Conservation (phyloP, 2,329 filamentous ascomycete genomes). For the Stromatinia cepivora region DNA sequence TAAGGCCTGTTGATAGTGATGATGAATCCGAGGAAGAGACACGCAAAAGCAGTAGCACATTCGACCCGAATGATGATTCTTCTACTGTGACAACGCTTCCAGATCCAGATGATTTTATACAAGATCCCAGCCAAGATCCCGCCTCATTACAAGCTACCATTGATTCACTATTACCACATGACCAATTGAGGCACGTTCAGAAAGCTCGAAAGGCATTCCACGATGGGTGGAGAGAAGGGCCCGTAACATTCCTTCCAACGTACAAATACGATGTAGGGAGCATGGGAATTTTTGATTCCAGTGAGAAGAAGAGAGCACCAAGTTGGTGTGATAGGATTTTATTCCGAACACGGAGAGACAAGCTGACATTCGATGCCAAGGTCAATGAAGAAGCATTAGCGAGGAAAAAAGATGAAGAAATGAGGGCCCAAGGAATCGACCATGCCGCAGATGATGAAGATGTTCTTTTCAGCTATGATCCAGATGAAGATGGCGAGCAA, state of each 20-base stretch:
- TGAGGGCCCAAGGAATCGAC: slow-evolving; percentile 77
- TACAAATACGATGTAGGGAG: slow-evolving; percentile 99
- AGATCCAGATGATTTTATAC: slow-evolving; percentile 64
- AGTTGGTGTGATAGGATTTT: slow-evolving; percentile 97
- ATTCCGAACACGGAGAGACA: slow-evolving; percentile 74
- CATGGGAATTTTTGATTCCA: slow-evolving; percentile 87
- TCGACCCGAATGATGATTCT: slow-evolving; percentile 41
- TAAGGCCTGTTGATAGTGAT: slow-evolving; percentile 45
- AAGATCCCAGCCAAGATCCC: slow-evolving; percentile 74
- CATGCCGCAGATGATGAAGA: slow-evolving; percentile 74
- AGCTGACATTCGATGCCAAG: slow-evolving; percentile 63
- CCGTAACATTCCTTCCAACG: slow-evolving; percentile 84
- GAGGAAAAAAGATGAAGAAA: slow-evolving; percentile 75
- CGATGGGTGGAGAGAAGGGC: slow-evolving; percentile 88
- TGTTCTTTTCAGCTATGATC: slow-evolving; percentile 88
- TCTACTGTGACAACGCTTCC: slow-evolving; percentile 48
- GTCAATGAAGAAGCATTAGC: slow-evolving; percentile 64
- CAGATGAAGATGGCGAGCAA: slow-evolving; percentile 69
- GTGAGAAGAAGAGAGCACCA: slow-evolving; percentile 87
- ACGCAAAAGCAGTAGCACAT: slow-evolving; percentile 30
- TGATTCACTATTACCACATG: slow-evolving; percentile 82
- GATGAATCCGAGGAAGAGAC: slow-evolving; percentile 45
- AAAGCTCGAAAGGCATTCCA: slow-evolving; percentile 77
- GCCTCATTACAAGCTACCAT: slow-evolving; percentile 86
- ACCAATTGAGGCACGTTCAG: slow-evolving; percentile 78